Evolutionary conservation across 2,329 filamentous ascomycete species (phyloP), one percentile per base, ranked within the genome.

Genomic region (Cordyceps pruinosa): DNA sequence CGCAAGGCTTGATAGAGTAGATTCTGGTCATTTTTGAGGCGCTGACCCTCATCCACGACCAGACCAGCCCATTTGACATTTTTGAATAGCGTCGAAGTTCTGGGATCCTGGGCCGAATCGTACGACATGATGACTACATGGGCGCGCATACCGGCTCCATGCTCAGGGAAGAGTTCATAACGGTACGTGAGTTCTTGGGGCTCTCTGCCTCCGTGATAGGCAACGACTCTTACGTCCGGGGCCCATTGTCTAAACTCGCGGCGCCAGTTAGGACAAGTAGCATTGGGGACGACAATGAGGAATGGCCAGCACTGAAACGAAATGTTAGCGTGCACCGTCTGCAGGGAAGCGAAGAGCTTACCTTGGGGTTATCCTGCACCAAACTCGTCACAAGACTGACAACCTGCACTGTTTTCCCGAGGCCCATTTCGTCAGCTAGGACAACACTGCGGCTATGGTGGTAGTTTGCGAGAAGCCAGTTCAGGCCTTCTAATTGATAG

Each of bases 221-320:
- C 87, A n/a, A 97, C 91, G 7, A 96, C 91, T 42, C 91, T 85
- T 35, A 97, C 74, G 7, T 83, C 83, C 1, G 93, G 93, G 0
- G 88, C 86, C 93, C 93, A 99, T 63, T 89, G 86, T 74, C 96
- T 95, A 70, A 97, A 90, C 69, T 99, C 94, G 49, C 93, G 86
- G 6, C 93, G 88, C 93, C 94, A 99, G 69, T 99, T 99, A n/a
- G 91, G 84, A 69, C 91, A 96, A 0, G 94, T 99, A 0, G 93
- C 87, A 67, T 97, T 97, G 0, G 94, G 94, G 1, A 96, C 93
- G 2, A 97, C 90, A 3, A 97, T 80, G 17, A 99, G 78, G 68
- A 97, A 97, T 0, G 94, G 94, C 82, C 89, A 97, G 71, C 90
- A 94, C 66, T 74, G 4, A 26, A 57, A 46, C 45, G 39, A 23